Conservation (phyloP, 2,329 filamentous ascomycete species). For the Elsinoe arachidis region DNA sequence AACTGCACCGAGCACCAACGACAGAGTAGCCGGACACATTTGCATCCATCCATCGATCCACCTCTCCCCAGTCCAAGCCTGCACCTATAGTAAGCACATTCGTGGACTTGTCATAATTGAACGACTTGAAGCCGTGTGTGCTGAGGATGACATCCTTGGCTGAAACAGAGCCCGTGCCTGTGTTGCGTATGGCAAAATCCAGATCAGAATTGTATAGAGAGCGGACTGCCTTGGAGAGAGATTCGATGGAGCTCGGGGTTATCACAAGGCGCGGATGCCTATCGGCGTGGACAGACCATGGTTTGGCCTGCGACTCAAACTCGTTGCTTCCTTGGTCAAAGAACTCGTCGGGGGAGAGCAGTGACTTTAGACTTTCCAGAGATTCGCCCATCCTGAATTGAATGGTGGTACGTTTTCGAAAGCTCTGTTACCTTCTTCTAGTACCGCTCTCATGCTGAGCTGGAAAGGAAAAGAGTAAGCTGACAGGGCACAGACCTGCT, state of each 20-base stretch:
- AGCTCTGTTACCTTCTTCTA: neutral
- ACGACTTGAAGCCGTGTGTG: constrained; percentile 31
- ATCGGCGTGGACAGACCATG: constrained; percentile 9
- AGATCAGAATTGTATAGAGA: constrained; percentile 21
- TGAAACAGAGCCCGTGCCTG: constrained; percentile 30
- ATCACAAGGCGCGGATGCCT: constrained; percentile 4
- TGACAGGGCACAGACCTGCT: no score
- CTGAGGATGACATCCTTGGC: constrained; percentile 32
- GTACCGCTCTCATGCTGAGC: no score
- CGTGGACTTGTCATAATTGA: constrained; percentile 26
- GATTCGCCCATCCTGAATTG: neutral
- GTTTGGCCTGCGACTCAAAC: constrained; percentile 5
- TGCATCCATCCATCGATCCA: constrained; percentile 30
- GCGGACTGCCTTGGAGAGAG: neutral
- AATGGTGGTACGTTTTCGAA: no score
- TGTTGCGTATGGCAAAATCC: constrained; percentile 31
- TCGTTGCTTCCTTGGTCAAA: neutral
- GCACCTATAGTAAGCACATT: constrained; percentile 30
- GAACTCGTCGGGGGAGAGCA: neutral
- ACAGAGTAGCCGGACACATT: constrained; percentile 28
- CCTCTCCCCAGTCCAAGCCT: constrained; percentile 31
- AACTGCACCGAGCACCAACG: constrained; percentile 30
- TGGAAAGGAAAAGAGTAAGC: no score
- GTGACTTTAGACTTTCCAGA: neutral
- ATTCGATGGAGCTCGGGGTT: neutral